phyloP scores from a whole-genome alignment of 2,329 filamentous ascomycete species.

The Neonectria coccinea region DNA sequence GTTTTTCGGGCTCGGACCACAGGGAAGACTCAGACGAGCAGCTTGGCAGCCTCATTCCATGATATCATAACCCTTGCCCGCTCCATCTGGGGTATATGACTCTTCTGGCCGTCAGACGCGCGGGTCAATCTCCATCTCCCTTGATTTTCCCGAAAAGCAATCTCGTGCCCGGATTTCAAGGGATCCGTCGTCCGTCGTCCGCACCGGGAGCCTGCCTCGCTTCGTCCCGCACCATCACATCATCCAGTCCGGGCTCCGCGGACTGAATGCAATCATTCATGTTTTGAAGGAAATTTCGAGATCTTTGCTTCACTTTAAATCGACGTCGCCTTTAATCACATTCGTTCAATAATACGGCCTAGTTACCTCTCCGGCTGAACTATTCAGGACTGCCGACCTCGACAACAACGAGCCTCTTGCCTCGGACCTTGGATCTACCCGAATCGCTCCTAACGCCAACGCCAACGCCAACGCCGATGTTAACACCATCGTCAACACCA shows the following conservation, averaged over 20 bases:
- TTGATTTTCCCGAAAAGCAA: background rate
- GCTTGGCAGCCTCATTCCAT: background rate
- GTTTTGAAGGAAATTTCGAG: too few species aligned
- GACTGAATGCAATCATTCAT: background rate
- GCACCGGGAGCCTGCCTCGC: too few species aligned
- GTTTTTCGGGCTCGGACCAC: too few species aligned
- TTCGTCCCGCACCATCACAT: background rate
- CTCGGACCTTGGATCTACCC: background rate
- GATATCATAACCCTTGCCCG: slow-evolving; percentile 1
- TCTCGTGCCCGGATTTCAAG: background rate
- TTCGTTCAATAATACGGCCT: background rate
- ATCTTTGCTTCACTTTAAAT: background rate
- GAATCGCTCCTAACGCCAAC: background rate
- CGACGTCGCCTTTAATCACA: background rate
- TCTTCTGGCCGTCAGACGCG: background rate
- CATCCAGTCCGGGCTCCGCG: background rate
- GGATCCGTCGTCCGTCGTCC: background rate
- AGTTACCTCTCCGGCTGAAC: background rate
- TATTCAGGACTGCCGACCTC: background rate
- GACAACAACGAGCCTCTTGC: background rate
- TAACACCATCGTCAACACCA: background rate
- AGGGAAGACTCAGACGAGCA: background rate
- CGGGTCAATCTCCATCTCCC: background rate
- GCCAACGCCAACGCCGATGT: too few species aligned
- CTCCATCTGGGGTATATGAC: background rate